Evolutionary conservation across 129 eudicot species (phyloP), one percentile per base, ranked within the genome.

Genomic region (Lonicera japonica): DNA sequence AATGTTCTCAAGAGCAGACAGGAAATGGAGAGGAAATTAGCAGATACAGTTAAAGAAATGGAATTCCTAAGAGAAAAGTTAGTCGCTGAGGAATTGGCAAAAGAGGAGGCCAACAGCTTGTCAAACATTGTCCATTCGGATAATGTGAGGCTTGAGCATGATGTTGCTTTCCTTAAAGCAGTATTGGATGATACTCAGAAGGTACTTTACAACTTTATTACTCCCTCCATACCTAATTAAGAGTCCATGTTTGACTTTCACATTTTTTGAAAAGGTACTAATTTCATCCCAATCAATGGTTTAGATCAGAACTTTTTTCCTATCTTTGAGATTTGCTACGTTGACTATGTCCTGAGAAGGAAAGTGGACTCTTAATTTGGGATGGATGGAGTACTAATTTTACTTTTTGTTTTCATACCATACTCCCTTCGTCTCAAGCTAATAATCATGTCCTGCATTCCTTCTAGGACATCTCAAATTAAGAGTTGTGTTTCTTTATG

Each of bases 151-250:
- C 95, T 91, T 51, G 98, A 87, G 74, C 98, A 91, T 62, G 98
- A 91, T 43, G 98, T 91, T 58, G 98, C 98, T 66, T 91, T 87
- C 71, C 82, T 91, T 3, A 91, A 87, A 66, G 98, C 96, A 0
- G 95, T 91, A 61, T 66, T 91, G 75, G 96, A 91, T 69, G 96
- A 91, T 70, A 91, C 98, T 17, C 96, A 91, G 60, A 91, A 91
- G 98, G 95, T 91, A 76, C 17, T 16, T 2, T 53, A 9, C 41
- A 51, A 7, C 36, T 20, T 63, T 22, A 2, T 25, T 57, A 41
- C n/a, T n/a, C n/a, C n/a, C n/a, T n/a, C n/a, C n/a, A n/a, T n/a
- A n/a, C n/a, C n/a, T n/a, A n/a, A n/a, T n/a, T n/a, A n/a, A n/a
- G n/a, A n/a, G n/a, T n/a, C n/a, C n/a, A n/a, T n/a, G n/a, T n/a